These are phyloP conservation scores for Cyberlindnera bimundalis DNA, from an alignment of 805 yeast genomes.

Conservation along the genomic window DNA sequence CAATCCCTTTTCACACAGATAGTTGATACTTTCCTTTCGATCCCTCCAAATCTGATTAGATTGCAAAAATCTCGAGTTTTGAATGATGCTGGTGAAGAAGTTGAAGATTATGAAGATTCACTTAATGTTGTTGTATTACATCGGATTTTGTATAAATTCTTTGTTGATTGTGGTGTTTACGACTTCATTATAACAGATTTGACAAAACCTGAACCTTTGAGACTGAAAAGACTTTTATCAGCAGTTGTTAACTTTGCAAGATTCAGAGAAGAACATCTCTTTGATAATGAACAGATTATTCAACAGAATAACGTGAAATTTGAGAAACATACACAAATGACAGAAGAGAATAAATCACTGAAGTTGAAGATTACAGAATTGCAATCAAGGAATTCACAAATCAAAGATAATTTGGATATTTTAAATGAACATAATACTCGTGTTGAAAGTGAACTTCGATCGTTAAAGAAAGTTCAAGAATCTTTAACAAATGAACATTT, in stretches of 20 bases:
- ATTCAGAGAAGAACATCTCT: slow-evolving; percentile 73
- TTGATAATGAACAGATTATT: slow-evolving; percentile 63
- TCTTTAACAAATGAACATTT: slow-evolving; percentile 56
- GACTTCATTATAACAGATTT: slow-evolving; percentile 77
- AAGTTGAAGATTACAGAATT: slow-evolving; percentile 35
- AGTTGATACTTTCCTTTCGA: slow-evolving; percentile 56
- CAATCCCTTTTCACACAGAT: slow-evolving; percentile 56
- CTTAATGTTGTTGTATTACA: slow-evolving; percentile 54
- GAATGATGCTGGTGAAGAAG: not conserved
- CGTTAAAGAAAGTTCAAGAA: slow-evolving; percentile 61
- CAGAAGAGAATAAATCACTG: slow-evolving; percentile 38
- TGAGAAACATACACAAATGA: slow-evolving; percentile 41
- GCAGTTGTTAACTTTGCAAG: slow-evolving; percentile 84
- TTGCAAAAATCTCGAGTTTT: slow-evolving; percentile 16
- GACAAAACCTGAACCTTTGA: slow-evolving; percentile 67
- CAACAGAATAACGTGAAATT: slow-evolving; percentile 48
- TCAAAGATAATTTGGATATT: slow-evolving; percentile 35
- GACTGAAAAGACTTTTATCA: slow-evolving; percentile 66
- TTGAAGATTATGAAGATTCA: slow-evolving; percentile 36
- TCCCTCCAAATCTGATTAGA: slow-evolving; percentile 35
- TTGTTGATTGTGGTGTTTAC: slow-evolving; percentile 68
- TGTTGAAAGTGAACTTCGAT: slow-evolving; percentile 59
- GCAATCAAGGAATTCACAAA: slow-evolving; percentile 27
- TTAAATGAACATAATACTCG: slow-evolving; percentile 48
- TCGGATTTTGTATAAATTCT: slow-evolving; percentile 56